A percentile compares a stretch with the other conserved stretches of the same genome.
These are phyloP conservation scores for Rhytidiadelphus loreus DNA, from an alignment of 225 moss, liverwort and hornwort species.

Conservation along the genomic window DNA sequence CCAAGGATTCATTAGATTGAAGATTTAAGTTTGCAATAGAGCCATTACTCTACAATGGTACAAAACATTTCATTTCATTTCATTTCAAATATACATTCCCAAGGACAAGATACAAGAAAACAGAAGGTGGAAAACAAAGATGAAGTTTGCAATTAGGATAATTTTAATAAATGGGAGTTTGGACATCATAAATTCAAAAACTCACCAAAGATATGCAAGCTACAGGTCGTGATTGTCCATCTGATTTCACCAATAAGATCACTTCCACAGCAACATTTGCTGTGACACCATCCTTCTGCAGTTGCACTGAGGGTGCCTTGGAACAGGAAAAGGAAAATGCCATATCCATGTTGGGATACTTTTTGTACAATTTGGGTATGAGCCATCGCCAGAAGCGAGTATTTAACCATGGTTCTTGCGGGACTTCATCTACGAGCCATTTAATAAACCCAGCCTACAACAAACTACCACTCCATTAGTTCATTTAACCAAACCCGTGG, in stretches of 20 bases:
- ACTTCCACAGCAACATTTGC: conserved; percentile 44
- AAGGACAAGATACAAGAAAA: neutral
- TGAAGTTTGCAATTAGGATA: no score
- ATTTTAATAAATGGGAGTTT: neutral
- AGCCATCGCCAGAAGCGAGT: conserved; percentile 83
- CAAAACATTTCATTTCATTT: neutral
- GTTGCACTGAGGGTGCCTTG: conserved; percentile 32
- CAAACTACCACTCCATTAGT: neutral
- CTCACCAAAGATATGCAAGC: conserved; percentile 78
- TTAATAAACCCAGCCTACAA: conserved; percentile 47
- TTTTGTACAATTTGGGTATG: conserved; percentile 75
- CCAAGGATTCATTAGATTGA: no score
- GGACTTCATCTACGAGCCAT: conserved; percentile 63
- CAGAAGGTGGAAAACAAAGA: neutral
- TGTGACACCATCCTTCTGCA: conserved; percentile 37
- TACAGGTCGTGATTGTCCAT: conserved; percentile 21
- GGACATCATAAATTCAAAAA: neutral
- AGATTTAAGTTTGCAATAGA: neutral
- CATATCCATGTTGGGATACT: conserved; percentile 86
- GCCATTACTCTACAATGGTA: neutral
- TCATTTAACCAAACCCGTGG: neutral
- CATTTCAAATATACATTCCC: neutral
- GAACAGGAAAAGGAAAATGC: conserved; percentile 57
- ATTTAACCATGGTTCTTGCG: conserved; percentile 64
- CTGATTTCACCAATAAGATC: conserved; percentile 50